Conservation (phyloP, 2,329 filamentous ascomycete genomes). For the Thielaviopsis musarum region DNA sequence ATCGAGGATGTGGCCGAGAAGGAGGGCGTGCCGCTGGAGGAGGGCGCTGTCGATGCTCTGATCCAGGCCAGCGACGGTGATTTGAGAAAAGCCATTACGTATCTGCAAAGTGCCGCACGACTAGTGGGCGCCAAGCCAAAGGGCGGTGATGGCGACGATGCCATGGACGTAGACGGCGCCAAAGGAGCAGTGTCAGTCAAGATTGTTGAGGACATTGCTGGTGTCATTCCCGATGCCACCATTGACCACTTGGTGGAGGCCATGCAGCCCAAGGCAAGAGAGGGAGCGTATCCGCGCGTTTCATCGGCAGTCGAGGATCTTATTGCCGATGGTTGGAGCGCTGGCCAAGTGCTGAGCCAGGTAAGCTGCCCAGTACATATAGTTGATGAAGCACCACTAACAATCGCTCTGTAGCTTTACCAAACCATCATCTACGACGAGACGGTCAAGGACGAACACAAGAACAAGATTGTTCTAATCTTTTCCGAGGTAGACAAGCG, state of each 20-base stretch:
- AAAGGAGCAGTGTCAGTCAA: constrained; percentile 52
- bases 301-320: constrained; percentile 73
- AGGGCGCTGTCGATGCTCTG: constrained; percentile 66
- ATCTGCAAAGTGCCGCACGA: constrained; percentile 81
- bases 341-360: constrained; percentile 70
- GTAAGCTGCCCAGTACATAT: constrained; percentile 24
- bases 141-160: constrained; percentile 37
- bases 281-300: constrained; percentile 53
- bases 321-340: constrained; percentile 94
- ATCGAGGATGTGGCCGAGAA: constrained; percentile 66
- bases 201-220: constrained; percentile 86
- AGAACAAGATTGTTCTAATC: constrained; percentile 73
- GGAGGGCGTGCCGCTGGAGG: constrained; percentile 60
- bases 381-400: constrained; percentile 4
- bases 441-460: constrained; percentile 64
- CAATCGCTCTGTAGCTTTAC: constrained; percentile 43
- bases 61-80: constrained; percentile 87
- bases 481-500: constrained; percentile 95
- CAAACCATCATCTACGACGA: constrained; percentile 73
- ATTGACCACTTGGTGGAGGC: constrained; percentile 55
- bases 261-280: constrained; percentile 53
- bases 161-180: constrained; percentile 37
- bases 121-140: constrained; percentile 53
- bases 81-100: constrained; percentile 89
- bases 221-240: constrained; percentile 67